A percentile compares a stretch with the other conserved stretches of the same genome.
phyloP scores from a whole-genome alignment of 345 rosid species.

The thale cress (Arabidopsis thaliana) region DNA sequence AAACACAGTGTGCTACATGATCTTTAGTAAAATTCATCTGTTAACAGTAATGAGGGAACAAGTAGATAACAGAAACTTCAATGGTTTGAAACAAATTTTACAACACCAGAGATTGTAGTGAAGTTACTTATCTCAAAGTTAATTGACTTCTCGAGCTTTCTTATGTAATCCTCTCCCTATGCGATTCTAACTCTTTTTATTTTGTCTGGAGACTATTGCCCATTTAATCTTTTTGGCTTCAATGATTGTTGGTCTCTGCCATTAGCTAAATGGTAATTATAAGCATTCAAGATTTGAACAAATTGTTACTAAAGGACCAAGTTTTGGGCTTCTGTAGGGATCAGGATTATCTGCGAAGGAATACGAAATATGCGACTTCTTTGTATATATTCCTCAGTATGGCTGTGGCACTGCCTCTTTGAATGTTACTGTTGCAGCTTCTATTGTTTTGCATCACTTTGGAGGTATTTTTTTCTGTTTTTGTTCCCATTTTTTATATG shows the following conservation, averaged over 20 bases:
- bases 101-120: too few species aligned
- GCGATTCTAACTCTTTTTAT: too few species aligned
- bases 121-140: not conserved
- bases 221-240: not conserved
- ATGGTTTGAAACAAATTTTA: not conserved
- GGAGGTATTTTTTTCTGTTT: conserved; percentile 66
- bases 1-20: not conserved
- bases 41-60: conserved; percentile 43
- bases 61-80: not conserved
- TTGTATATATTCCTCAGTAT: conserved; percentile 90
- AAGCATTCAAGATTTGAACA: not conserved
- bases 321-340: conserved; percentile 57
- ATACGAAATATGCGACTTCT: conserved; percentile 89
- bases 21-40: not conserved
- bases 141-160: not conserved
- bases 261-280: not conserved
- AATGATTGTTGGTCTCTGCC: not conserved
- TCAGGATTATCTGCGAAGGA: conserved; percentile 90
- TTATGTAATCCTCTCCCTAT: not conserved
- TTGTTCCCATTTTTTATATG: not conserved
- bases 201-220: not conserved
- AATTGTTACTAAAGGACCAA: not conserved
- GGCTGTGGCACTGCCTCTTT: conserved; percentile 93
- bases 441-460: conserved; percentile 91
- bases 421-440: conserved; percentile 97